phyloP scores from a whole-genome alignment of 192 early-diverging fungal genomes.

The Allomyces macrogynus region DNA sequence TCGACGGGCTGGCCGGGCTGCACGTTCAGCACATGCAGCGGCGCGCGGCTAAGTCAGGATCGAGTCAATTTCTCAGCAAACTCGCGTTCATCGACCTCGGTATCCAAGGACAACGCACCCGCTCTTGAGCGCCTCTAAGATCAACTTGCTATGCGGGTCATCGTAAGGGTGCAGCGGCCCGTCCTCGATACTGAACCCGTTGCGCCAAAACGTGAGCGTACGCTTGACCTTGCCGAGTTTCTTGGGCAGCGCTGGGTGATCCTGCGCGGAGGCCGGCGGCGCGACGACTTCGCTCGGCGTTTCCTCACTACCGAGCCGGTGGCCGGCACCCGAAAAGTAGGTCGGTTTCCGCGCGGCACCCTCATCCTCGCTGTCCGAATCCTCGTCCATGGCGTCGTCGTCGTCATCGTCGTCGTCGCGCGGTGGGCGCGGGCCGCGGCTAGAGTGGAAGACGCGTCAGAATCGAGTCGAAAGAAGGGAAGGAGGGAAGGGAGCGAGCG shows the following conservation, averaged over 20 bases:
- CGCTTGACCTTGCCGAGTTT: constrained; percentile 31
- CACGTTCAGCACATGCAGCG: constrained; percentile 67
- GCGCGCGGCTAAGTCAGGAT: constrained; percentile 43
- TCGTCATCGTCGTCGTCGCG: constrained; percentile 2
- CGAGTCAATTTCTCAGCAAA: neutral
- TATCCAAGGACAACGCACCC: constrained; percentile 55
- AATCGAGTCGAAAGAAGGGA: constrained; percentile 13
- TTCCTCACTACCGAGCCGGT: neutral
- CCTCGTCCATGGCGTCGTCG: constrained; percentile 9
- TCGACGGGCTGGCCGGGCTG: constrained; percentile 75
- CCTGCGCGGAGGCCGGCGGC: constrained; percentile 9
- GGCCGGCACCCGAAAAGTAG: neutral
- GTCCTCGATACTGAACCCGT: constrained; percentile 89
- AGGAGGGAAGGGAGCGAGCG: too few relatives aligned
- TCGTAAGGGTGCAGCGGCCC: constrained; percentile 69
- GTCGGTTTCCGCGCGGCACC: constrained; percentile 1
- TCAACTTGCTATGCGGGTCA: constrained; percentile 68
- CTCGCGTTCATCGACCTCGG: too few relatives aligned
- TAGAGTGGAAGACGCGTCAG: neutral
- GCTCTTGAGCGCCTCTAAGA: constrained; percentile 67
- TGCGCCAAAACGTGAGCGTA: constrained; percentile 80
- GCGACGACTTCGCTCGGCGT: constrained; percentile 7
- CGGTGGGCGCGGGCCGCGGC: constrained; percentile 3
- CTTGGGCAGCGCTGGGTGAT: neutral
- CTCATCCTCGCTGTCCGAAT: constrained; percentile 2